These are phyloP conservation scores for Crithidia acanthocephali DNA, from an alignment of 208 protist genomes.

Conservation along the genomic window DNA sequence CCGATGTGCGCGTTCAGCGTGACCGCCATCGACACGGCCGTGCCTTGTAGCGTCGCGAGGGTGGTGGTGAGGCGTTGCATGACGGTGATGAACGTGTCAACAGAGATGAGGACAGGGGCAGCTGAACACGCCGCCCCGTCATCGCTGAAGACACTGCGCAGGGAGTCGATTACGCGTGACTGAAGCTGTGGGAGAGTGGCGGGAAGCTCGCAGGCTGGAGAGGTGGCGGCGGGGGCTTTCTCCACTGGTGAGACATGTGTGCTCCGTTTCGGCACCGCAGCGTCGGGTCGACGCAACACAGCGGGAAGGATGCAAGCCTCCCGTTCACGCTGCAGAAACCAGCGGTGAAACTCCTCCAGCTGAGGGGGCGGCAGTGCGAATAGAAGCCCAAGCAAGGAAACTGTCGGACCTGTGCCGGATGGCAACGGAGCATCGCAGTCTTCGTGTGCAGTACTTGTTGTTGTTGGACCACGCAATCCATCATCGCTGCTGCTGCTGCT, in stretches of 20 bases:
- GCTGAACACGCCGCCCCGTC: not conserved
- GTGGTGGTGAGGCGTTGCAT: slow-evolving; percentile 19
- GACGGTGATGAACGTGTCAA: slow-evolving; percentile 19
- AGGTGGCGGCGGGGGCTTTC: not conserved
- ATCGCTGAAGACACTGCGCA: not conserved
- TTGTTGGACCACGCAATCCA: not conserved
- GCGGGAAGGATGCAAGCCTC: not conserved
- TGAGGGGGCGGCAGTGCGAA: not conserved
- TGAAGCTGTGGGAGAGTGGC: slow-evolving; percentile 12
- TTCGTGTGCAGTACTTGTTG: not conserved
- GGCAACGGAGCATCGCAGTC: not conserved
- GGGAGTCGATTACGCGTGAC: not conserved
- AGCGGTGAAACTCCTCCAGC: not conserved
- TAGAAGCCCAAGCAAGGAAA: not conserved
- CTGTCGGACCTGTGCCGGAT: not conserved
- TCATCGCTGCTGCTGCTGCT: slow-evolving; percentile 13
- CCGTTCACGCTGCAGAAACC: slow-evolving; percentile 3
- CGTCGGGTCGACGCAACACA: not conserved
- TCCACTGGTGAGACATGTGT: not conserved
- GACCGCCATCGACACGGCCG: slow-evolving; percentile 23
- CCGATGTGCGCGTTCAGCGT: slow-evolving; percentile 10
- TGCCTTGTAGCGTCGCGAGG: slow-evolving; percentile 10
- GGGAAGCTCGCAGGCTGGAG: not conserved
- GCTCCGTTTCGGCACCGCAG: not conserved
- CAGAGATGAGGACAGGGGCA: slow-evolving; percentile 6